Conservation (phyloP, 192 early-diverging fungal genomes). For the Kickxella alabastrina region DNA sequence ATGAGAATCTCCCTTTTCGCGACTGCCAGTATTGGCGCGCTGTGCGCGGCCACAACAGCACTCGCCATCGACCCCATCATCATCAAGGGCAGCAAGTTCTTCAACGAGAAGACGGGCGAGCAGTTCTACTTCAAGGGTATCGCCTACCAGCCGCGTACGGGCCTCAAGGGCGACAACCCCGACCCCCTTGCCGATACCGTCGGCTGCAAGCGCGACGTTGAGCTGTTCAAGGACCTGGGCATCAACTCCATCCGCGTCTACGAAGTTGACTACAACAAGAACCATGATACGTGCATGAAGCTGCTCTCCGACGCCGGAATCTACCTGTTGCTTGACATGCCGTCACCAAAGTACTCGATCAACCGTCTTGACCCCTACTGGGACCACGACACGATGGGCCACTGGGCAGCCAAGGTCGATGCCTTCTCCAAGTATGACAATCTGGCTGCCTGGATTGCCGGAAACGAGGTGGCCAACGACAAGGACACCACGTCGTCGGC, state of each 20-base stretch:
- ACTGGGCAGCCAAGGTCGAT: constrained; percentile 59
- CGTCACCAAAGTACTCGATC: constrained; percentile 58
- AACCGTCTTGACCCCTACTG: constrained; percentile 61
- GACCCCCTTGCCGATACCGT: constrained; percentile 62
- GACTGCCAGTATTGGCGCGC: constrained; percentile 13
- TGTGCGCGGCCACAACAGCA: constrained; percentile 17
- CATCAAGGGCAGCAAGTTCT: constrained; percentile 72
- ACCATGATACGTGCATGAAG: constrained; percentile 73
- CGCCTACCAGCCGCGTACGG: constrained; percentile 64
- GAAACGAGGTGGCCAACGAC: constrained; percentile 73
- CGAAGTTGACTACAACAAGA: constrained; percentile 58
- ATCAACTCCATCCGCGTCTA: constrained; percentile 72
- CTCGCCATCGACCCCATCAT: constrained; percentile 57
- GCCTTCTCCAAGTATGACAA: constrained; percentile 64
- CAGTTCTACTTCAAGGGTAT: constrained; percentile 76
- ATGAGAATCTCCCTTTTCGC: constrained; percentile 26
- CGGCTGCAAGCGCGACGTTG: constrained; percentile 62
- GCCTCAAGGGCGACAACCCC: constrained; percentile 22
- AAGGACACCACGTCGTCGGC: constrained; percentile 59
- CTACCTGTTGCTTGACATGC: constrained; percentile 66
- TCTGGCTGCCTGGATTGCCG: constrained; percentile 65
- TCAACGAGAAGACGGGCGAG: constrained; percentile 63
- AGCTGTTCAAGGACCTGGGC: constrained; percentile 62
- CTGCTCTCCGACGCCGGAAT: constrained; percentile 59
- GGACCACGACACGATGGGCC: constrained; percentile 54